Evolutionary conservation across 345 rosid genomes (phyloP), one percentile per base, ranked within the genome.

Genomic region (Microthlaspi erraticum): DNA sequence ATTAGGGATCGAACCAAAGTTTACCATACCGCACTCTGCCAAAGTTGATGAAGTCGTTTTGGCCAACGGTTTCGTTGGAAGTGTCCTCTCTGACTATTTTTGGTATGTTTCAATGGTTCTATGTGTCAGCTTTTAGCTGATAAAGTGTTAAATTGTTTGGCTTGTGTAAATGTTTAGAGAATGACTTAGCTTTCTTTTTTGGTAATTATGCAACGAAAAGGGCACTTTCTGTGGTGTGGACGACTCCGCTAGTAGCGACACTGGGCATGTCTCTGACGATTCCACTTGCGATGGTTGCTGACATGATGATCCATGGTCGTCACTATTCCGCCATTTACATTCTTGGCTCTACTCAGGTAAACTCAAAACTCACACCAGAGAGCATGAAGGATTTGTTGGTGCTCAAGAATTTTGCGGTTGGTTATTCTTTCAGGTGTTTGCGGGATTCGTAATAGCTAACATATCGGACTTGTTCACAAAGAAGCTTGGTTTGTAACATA

Each of bases 51-150:
- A 94, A 84, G 85, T 94, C 55, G 99, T 94, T 39, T 75, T 94
- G 52, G 99, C 99, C 33, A 94, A 94, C 42, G 96, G 99, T 62
- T 82, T 94, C 14, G 66, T 94, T 53, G 99, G 99, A 79, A 94
- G 99, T 70, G 99, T 94, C 68, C 90, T 94, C 72, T 94, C 99
- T 7, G 99, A 92, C 70, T 94, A 94, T 70, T 87, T 94, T 60
- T 94, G 99, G 98, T 90, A 81, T 13, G 78, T 51, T 33, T 32
- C 6, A 50, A 11, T 39, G 29, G 7, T 31, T 39, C 19, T 59
- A 69, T 18, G 57, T 45, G 12, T 33, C 44, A 49, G 20, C 20
- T 10, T 43, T 44, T 9, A 29, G 37, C 10, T 11, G 39, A 13
- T 12, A 7, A 65, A 51, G 17, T 38, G 58, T n/a, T 17, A 33